Evolutionary conservation across 2,329 filamentous ascomycete genomes (phyloP), one percentile per base, ranked within the genome.

Genomic region (Talaromyces funiculosus): DNA sequence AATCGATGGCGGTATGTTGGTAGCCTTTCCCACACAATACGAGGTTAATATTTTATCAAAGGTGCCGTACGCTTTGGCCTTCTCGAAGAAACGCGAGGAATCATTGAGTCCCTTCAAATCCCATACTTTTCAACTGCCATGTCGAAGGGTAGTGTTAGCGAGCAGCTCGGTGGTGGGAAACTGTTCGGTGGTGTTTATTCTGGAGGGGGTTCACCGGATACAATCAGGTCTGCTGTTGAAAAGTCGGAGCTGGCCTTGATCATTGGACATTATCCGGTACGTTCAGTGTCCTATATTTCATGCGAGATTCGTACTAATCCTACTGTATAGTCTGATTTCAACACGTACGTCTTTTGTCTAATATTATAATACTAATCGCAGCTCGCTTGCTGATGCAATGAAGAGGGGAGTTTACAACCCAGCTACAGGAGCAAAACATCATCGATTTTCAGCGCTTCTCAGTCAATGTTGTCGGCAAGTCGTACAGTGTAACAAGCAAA

Each of bases 401-500:
- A 31, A 62, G 60, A 7, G 56, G 56, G n/a, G 51, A 42, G 20
- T 62, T 62, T 31, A 59, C 60, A 3, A 31, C 47, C 20, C 24
- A 60, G 9, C 33, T 59, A 20, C 10, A 51, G 18, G 16, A 29
- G 7, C 26, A 24, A 1, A 47, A 51, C 22, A 22, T 60, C n/a
- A 42, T 62, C 53, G 56, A 62, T 40, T 59, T 62, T 35, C 60
- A 59, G 29, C 56, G 35, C 20, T 62, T 62, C 29, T 54, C 60
- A 6, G 31, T 62, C 42, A 57, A 31, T 20, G 24, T 61, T 24
- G 51, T 16, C 4, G 59, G 53, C 3, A 61, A 26, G 16, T 24
- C 14, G n/a, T 26, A 45, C 38, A 49, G 37, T 20, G 20, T 40
- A 6, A 38, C 18, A 7, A 51, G 40, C 33, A 61, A 57, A 61